Evolutionary conservation across 805 yeast species (phyloP), one percentile per base, ranked within the genome.

Genomic region (Saturnispora quitensis): DNA sequence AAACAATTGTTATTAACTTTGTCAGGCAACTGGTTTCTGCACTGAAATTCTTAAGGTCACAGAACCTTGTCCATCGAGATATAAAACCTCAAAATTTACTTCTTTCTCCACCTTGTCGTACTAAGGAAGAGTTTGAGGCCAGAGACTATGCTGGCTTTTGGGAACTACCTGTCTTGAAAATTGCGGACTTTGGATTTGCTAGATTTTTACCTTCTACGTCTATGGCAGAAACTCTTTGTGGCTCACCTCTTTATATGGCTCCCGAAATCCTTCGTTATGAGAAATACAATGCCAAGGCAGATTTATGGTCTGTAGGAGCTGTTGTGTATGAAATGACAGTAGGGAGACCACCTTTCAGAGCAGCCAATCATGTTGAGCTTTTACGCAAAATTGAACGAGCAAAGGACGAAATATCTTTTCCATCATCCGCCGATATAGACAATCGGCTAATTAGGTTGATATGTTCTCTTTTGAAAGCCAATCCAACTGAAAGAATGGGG

Each of bases 161-260:
- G 82, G 95, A 88, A 59, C 72, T 93, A 55, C 99, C 99, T 1
- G 77, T 90, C 9, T 74, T 93, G 56, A 91, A 91, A 67, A 82
- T 93, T 54, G 99, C 99, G 12, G 99, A 93, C 70, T 93, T 93
- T 68, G 99, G 99, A 1, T 93, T 93, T 71, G 99, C 99, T 5
- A 76, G 98, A 55, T 87, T 90, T 63, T 74, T 93, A 60, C 99
- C 99, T 6, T 82, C 86, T 47, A 86, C 97, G 2, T 84, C 96
- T 1, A 75, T 93, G 79, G 98, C 98, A 1, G 99, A 93, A 65
- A 93, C 99, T 1, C 73, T 93, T 58, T 93, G 99, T 74, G 99
- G 99, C 1, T 88, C 96, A 10, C 99, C 99, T 3, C 75, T 93
- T 43, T 93, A 93, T 68, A 93, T 93, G 99, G 99, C 99, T 0